Evolutionary conservation across 208 protist species (phyloP).

Genomic region (Zelonia costaricensis): DNA sequence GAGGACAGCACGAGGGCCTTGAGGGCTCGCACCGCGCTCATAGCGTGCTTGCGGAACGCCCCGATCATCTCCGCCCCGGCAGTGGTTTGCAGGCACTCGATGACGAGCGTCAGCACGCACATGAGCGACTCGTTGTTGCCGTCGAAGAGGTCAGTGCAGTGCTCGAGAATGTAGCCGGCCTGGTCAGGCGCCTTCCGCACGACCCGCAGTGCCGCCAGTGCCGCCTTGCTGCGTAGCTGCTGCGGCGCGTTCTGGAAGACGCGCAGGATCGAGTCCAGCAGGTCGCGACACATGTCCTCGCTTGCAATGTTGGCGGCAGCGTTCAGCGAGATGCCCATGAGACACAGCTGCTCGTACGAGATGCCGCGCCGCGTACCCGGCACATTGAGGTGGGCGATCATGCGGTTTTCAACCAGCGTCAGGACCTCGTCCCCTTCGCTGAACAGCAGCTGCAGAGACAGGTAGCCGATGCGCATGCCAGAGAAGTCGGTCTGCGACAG

Average conservation of each 20-base stretch:
- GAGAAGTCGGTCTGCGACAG: constrained; percentile 95
- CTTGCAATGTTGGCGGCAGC: constrained; percentile 97
- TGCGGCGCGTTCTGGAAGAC: constrained; percentile 73
- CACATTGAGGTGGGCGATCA: constrained; percentile 94
- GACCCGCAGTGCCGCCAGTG: constrained; percentile 84
- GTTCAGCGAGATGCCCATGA: constrained; percentile 96
- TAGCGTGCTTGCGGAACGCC: constrained; percentile 88
- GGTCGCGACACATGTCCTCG: constrained; percentile 96
- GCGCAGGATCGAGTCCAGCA: constrained; percentile 93
- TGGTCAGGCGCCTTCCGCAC: constrained; percentile 95
- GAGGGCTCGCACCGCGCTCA: constrained; percentile 92
- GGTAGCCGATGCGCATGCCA: constrained; percentile 98
- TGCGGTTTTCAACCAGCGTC: constrained; percentile 97
- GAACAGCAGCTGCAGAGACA: constrained; percentile 96
- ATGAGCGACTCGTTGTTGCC: constrained; percentile 82
- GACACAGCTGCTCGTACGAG: constrained; percentile 68
- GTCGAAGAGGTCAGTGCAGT: constrained; percentile 66
- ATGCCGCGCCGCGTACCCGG: constrained; percentile 8
- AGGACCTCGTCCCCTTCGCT: constrained; percentile 98
- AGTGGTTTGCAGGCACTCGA: constrained; percentile 79
- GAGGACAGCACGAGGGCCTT: constrained; percentile 95
- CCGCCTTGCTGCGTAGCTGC: constrained; percentile 93
- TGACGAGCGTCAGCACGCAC: constrained; percentile 92
- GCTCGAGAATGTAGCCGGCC: constrained; percentile 95
- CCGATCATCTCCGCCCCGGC: constrained; percentile 48